Base-by-base conservation (phyloP, 305 asterid species). In the Caryopteris hybrid region DNA sequence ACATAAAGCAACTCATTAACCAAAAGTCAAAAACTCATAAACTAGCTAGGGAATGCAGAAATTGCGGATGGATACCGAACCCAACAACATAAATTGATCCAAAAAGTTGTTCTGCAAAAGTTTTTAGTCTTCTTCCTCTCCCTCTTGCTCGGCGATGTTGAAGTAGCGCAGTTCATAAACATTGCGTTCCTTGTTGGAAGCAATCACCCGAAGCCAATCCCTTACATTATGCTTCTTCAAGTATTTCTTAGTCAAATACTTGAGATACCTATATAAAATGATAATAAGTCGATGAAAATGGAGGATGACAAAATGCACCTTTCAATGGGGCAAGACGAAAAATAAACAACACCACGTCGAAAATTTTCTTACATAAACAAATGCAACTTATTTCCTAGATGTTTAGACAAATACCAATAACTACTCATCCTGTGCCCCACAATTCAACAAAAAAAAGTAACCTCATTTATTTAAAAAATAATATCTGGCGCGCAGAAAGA, bases 61-160 rank as follows among this genome's bases (percentile, higher is more conserved):
- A 57, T 42, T 64, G 13, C 16, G 20, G 9, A 67, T 25, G 8
- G 45, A 13, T 13, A 14, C n/a, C 51, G 51, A n/a, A 57, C 66
- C 61, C 60, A n/a, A 65, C 64, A 64, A 70, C 52, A 51, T 52
- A 34, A 69, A 70, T 57, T 10, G 68, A 71, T 68, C 72, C 72
- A 74, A 71, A 71, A 74, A 70, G 73, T 39, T 63, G 51, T 48
- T 50, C 33, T 18, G 10, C 27, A n/a, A 63, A 58, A 43, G 67
- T 5, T 69, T 71, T 69, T 71, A 91, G 27, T 91, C 96, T 79
- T 91, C 96, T n/a, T 89, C 98, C 65, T 92, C 98, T 2, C 83
- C 98, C 67, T 89, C 98, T 65, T 86, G 87, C 76, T 92, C 98
- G 2, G 98, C 98, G 75, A 92, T 92, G 91, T 92, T 92, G 87